Evolutionary conservation across 2,329 filamentous ascomycete genomes (phyloP).

Genomic region (Didymella exigua): DNA sequence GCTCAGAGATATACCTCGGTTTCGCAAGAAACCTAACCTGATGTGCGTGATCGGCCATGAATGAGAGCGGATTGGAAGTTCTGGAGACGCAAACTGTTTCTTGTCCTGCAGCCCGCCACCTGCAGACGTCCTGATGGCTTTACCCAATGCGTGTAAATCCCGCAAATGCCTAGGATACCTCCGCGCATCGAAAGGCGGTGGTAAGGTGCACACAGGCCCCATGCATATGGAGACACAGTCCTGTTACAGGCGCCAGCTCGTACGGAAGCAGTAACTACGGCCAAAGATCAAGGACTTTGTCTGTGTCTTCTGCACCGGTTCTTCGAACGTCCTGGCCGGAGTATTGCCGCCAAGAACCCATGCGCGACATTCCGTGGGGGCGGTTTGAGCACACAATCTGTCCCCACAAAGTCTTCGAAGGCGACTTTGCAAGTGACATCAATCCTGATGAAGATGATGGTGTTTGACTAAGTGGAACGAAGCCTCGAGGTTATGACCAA

Average conservation of each 20-base stretch:
- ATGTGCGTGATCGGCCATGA: background rate
- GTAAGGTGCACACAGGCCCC: constrained; percentile 2
- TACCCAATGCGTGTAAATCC: constrained; percentile 25
- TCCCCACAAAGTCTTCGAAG: constrained; percentile 6
- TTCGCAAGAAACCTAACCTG: background rate
- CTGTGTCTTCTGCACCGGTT: background rate
- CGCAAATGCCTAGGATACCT: constrained; percentile 16
- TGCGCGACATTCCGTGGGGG: constrained; percentile 4
- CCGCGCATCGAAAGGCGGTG: constrained; percentile 7
- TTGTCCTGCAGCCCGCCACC: constrained; percentile 10
- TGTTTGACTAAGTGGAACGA: background rate
- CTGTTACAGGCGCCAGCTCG: background rate
- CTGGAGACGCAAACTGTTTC: constrained; percentile 15
- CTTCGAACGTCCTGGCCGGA: constrained; percentile 14
- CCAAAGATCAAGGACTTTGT: background rate
- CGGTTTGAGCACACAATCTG: constrained; percentile 5
- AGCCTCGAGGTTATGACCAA: background rate
- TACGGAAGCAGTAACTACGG: background rate
- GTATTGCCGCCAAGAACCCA: constrained; percentile 24
- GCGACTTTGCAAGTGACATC: background rate
- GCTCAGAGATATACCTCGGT: background rate
- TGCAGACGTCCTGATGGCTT: constrained; percentile 15
- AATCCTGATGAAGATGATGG: background rate
- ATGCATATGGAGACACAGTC: background rate
- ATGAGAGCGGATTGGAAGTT: constrained; percentile 1